Percentiles rank a stretch among this genome's conserved stretches.
Conservation (phyloP, 352 stramenopile species). For the Peronospora belbahrii region DNA sequence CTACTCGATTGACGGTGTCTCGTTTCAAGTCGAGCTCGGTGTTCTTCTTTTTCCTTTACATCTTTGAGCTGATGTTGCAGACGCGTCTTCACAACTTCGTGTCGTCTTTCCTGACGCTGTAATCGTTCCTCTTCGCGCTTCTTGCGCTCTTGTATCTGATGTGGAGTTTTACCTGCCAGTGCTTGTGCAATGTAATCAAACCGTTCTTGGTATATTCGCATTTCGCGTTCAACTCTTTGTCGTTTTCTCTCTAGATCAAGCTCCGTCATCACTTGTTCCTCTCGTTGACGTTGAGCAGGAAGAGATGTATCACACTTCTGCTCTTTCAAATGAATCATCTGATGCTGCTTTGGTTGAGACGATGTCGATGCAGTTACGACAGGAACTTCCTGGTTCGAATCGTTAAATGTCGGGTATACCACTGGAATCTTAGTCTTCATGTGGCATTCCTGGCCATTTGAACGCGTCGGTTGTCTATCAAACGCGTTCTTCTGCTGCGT, state of each 20-base stretch:
- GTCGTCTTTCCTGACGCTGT: constrained; percentile 41
- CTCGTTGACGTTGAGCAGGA: not conserved
- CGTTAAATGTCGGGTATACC: constrained; percentile 27
- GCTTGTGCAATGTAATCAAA: constrained; percentile 57
- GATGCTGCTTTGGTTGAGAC: not conserved
- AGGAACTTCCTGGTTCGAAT: not conserved
- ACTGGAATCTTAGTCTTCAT: constrained; percentile 1
- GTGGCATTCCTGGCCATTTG: constrained; percentile 1
- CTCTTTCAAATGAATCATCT: not conserved
- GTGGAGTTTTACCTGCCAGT: constrained; percentile 51
- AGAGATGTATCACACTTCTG: not conserved
- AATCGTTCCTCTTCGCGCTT: constrained; percentile 40
- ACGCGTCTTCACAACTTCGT: constrained; percentile 35
- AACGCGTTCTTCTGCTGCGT: not conserved
- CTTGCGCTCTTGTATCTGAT: constrained; percentile 50
- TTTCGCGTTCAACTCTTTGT: constrained; percentile 31
- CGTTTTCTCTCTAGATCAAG: constrained; percentile 22
- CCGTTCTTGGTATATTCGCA: constrained; percentile 35
- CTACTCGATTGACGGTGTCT: constrained; percentile 30
- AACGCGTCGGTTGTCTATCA: constrained; percentile 4
- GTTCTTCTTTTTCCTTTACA: constrained; percentile 36
- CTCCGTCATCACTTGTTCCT: constrained; percentile 8
- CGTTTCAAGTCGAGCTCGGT: constrained; percentile 21
- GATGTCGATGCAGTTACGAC: not conserved
- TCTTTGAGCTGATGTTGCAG: constrained; percentile 48